Conservation (phyloP, 306 rosid species). For the Urtica urens region DNA sequence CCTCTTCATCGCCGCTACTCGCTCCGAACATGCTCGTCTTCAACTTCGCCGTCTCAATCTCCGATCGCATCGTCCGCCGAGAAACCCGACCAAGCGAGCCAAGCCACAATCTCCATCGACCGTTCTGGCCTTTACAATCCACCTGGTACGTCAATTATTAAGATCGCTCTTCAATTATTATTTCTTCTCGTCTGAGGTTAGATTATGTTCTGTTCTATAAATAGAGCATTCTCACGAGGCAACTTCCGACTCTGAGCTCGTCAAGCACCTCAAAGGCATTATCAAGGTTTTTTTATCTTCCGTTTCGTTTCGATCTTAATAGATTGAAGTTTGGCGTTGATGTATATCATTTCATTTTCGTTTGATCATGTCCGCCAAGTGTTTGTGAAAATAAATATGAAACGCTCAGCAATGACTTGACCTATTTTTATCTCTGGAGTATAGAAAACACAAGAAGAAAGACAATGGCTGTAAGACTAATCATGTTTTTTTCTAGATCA, state of each 20-base stretch:
- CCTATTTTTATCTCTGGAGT: too few species aligned
- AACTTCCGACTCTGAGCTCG: slow-evolving; percentile 36
- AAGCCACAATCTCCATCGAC: slow-evolving; percentile 31
- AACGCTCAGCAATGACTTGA: too few species aligned
- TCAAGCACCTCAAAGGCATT: slow-evolving; percentile 49
- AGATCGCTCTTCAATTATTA: background rate
- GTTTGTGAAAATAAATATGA: background rate
- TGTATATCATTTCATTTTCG: background rate
- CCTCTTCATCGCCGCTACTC: slow-evolving; percentile 7
- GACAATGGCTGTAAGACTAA: too few species aligned
- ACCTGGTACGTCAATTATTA: slow-evolving; percentile 15
- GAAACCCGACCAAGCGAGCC: slow-evolving; percentile 15
- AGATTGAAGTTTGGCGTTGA: background rate
- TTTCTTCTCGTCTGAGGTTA: too few species aligned
- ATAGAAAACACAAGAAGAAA: too few species aligned
- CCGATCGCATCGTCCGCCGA: slow-evolving; percentile 7
- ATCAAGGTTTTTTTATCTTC: slow-evolving; percentile 21
- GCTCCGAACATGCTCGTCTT: slow-evolving; percentile 5
- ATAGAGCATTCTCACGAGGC: slow-evolving; percentile 42
- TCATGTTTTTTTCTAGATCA: too few species aligned
- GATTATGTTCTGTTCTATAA: background rate
- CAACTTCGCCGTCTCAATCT: slow-evolving; percentile 22
- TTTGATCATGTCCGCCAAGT: background rate
- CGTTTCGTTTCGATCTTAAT: background rate
- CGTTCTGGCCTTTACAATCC: slow-evolving; percentile 41